A percentile compares a stretch with the other conserved stretches of the same genome.
phyloP scores from a whole-genome alignment of 768 basidiomycete genomes.

The Lentinula lateritia region DNA sequence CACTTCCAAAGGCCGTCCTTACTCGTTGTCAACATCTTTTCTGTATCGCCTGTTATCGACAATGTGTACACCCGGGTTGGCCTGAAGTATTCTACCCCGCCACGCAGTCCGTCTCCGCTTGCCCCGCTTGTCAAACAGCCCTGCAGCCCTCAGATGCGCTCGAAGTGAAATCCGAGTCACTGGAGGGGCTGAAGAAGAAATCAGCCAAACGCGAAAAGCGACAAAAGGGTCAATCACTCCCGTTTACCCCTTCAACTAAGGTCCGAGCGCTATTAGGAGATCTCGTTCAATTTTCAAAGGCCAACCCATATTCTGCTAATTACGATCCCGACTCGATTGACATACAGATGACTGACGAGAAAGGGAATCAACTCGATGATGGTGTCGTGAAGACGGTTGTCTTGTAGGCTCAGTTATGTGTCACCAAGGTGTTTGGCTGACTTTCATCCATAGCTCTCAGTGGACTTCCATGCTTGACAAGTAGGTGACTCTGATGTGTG shows the following conservation, averaged over 20 bases:
- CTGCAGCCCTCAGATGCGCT: conserved; percentile 73
- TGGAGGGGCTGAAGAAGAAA: conserved; percentile 58
- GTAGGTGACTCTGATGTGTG: conserved; percentile 29
- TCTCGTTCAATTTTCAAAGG: conserved; percentile 72
- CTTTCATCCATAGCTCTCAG: conserved; percentile 59
- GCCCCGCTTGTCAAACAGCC: conserved; percentile 71
- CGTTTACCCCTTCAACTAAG: conserved; percentile 82
- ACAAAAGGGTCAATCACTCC: conserved; percentile 43
- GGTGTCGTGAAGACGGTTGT: conserved; percentile 86
- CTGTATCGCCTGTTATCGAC: conserved; percentile 81
- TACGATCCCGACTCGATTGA: conserved; percentile 74
- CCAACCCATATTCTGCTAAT: conserved; percentile 83
- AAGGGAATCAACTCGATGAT: conserved; percentile 68
- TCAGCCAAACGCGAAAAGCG: conserved; percentile 60
- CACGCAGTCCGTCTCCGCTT: conserved; percentile 49
- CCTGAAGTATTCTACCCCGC: conserved; percentile 35
- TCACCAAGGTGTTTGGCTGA: background rate
- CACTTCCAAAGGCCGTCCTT: conserved; percentile 59
- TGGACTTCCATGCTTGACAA: conserved; percentile 95
- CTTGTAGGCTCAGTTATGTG: conserved; percentile 58
- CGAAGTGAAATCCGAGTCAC: conserved; percentile 64
- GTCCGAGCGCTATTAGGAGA: conserved; percentile 79
- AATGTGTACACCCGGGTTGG: conserved; percentile 76
- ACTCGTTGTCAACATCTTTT: conserved; percentile 95
- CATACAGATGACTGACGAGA: conserved; percentile 70